A percentile compares a stretch with the other conserved stretches of the same genome.
These are phyloP conservation scores for Diddensiella caesifluorescens DNA, from an alignment of 805 yeast genomes.

Conservation along the genomic window DNA sequence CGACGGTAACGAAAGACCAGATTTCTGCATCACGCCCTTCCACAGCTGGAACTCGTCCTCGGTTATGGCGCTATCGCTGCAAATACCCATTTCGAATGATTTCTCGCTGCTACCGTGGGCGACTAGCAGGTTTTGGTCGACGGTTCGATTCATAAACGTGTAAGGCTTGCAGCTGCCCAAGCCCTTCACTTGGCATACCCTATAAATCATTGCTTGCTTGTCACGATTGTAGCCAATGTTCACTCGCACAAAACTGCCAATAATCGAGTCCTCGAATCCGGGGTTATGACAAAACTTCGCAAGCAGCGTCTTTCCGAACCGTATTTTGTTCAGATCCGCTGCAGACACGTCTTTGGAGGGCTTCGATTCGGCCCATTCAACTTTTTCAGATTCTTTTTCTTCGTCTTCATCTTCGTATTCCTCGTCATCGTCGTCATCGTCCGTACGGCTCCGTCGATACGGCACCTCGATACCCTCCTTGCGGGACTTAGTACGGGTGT, in stretches of 20 bases:
- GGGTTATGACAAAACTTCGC: slow-evolving; percentile 77
- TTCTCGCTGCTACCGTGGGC: slow-evolving; percentile 77
- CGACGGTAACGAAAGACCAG: slow-evolving; percentile 55
- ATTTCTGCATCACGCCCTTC: slow-evolving; percentile 52
- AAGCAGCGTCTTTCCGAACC: slow-evolving; percentile 72
- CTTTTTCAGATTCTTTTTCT: slow-evolving; percentile 39
- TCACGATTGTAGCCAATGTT: slow-evolving; percentile 69
- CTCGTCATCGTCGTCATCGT: slow-evolving; percentile 41
- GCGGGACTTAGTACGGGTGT: slow-evolving; percentile 11
- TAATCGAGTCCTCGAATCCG: slow-evolving; percentile 62
- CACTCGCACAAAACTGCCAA: slow-evolving; percentile 75
- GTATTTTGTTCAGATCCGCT: slow-evolving; percentile 63
- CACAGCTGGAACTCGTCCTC: slow-evolving; percentile 71
- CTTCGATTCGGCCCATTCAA: slow-evolving; percentile 43
- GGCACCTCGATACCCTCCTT: slow-evolving; percentile 16
- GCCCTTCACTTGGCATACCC: slow-evolving; percentile 77
- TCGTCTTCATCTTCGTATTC: slow-evolving; percentile 34
- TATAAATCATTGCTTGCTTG: slow-evolving; percentile 60
- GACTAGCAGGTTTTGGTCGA: slow-evolving; percentile 59
- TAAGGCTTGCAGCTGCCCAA: slow-evolving; percentile 47
- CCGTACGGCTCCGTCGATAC: slow-evolving; percentile 22
- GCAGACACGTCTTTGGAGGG: slow-evolving; percentile 43
- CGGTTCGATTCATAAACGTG: slow-evolving; percentile 43
- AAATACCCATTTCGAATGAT: slow-evolving; percentile 67
- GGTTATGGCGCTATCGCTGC: slow-evolving; percentile 72